Evolutionary conservation across 495 filamentous ascomycete species (phyloP), one percentile per base, ranked within the genome.

Genomic region (Elaphomyces granulatus): DNA sequence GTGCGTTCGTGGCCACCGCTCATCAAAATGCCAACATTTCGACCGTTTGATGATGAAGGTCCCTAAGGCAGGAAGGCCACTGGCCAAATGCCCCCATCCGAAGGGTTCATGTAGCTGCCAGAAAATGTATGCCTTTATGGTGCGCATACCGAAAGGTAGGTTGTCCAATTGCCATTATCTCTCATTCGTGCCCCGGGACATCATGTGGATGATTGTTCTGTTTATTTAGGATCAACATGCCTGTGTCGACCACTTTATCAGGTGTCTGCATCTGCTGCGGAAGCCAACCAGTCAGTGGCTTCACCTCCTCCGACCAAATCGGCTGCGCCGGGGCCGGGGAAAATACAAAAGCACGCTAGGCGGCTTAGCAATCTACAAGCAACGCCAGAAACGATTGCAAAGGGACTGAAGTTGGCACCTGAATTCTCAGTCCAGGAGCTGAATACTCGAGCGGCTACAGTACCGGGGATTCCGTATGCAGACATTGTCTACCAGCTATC

Each of bases 1-100:
- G 51, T 92, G 84, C 48, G 83, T 88, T 47, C 80, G 81, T 38
- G 84, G 84, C 37, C 84, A 92, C 58, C 78, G 84, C 48, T 87
- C 84, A 16, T 83, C 83, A 46, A 83, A 80, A 69, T 92, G 84
- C 51, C 75, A 71, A 21, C 83, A 92, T 61, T 75, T 68, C 38
- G 72, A 78, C 41, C 72, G 83, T 45, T 57, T 84, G 15, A 78
- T 92, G 73, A 60, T 85, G 41, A 78, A 78, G 35, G 83, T 88
- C 8, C 76, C 79, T 37, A 87, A 85, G 50, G 81, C 84, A 1
- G 84, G 84, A 7, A 70, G 84, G 34, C 84, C 84, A 14, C 60
- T 87, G 15, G 78, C 78, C 38, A 75, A 73, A 40, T 92, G 84
- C 48, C 80, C 81, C 34, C 84, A 87, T 55, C 72, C 75, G 2